Evolutionary conservation across 164 flowering plant species (phyloP), one percentile per base, ranked within the genome.

Genomic region (Vitis rupestris): DNA sequence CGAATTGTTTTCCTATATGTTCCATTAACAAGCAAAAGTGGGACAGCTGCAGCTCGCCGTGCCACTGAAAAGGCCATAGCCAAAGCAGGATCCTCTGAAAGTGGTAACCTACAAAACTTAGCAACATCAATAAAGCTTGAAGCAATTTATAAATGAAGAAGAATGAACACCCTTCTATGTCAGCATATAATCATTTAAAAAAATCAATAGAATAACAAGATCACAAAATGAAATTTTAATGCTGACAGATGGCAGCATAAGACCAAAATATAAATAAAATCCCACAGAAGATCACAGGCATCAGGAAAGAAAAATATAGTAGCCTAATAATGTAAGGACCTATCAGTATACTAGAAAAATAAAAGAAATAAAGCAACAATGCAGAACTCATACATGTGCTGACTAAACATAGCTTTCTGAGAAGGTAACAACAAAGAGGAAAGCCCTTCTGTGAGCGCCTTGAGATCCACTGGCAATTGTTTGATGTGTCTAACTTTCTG

Each of bases 21-120:
- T 72, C 98, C 99, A 84, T 95, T 91, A 71, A 93, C 96, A 66
- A 95, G 88, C 81, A 95, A 86, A 23, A 87, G 59, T 14, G 99
- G 98, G 23, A 95, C 96, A 81, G 97, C 98, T 67, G 98, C 92
- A 72, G 97, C 97, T 83, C 97, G 80, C 29, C 97, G 84, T 69
- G 99, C 86, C 64, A 95, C 97, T 16, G 99, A 89, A 72, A 95
- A 95, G 31, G 97, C 98, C 99, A 95, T 95, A n/a, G 98, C 97
- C 74, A 95, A 83, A 78, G 98, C 97, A 82, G 98, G 97, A 78
- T 95, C 99, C 72, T 95, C 97, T 3, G 99, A 91, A 50, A 95
- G 94, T 23, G 97, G 70, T 74, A 94, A 80, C 89, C 98, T 94
- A 76, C 37, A 79, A 67, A 65, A 3, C 14, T 71, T 15, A 59